These are phyloP conservation scores for Pelargonium fulgidum DNA, from an alignment of 441 rosid species.

Conservation along the genomic window DNA sequence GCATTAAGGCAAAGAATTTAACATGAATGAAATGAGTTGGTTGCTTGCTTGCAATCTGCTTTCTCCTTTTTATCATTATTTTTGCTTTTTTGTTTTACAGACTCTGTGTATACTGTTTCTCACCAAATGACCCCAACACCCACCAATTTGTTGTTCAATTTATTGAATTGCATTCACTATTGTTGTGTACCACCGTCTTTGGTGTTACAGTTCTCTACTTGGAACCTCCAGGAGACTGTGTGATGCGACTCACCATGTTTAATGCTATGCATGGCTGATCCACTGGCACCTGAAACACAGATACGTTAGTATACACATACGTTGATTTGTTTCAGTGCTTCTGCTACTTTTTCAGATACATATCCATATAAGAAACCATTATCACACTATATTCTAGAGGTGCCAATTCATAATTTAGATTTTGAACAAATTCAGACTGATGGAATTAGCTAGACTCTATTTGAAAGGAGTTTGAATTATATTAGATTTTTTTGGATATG, in stretches of 20 bases:
- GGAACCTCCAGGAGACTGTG: conserved; percentile 49
- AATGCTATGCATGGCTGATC: conserved; percentile 81
- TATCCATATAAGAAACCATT: too few species aligned
- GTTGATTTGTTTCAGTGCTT: too few species aligned
- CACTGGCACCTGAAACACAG: conserved; percentile 58
- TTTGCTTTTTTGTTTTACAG: neutral
- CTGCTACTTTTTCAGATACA: too few species aligned
- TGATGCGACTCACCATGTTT: conserved; percentile 62
- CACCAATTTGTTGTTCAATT: neutral
- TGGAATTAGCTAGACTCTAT: too few species aligned
- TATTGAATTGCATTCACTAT: conserved; percentile 10
- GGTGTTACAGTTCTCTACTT: neutral
- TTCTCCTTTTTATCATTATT: neutral
- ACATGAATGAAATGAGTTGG: too few species aligned
- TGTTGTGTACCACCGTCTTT: neutral
- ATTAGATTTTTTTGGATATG: too few species aligned
- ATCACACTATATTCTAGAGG: too few species aligned
- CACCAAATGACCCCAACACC: neutral
- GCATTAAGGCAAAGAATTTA: too few species aligned
- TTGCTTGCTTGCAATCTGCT: neutral
- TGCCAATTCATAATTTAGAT: too few species aligned
- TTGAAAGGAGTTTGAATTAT: too few species aligned
- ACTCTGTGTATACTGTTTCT: neutral
- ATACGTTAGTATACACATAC: too few species aligned
- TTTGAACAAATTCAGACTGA: too few species aligned